These are phyloP conservation scores for Entomortierella parvispora DNA, from an alignment of 192 early-diverging fungal species.

Conservation along the genomic window DNA sequence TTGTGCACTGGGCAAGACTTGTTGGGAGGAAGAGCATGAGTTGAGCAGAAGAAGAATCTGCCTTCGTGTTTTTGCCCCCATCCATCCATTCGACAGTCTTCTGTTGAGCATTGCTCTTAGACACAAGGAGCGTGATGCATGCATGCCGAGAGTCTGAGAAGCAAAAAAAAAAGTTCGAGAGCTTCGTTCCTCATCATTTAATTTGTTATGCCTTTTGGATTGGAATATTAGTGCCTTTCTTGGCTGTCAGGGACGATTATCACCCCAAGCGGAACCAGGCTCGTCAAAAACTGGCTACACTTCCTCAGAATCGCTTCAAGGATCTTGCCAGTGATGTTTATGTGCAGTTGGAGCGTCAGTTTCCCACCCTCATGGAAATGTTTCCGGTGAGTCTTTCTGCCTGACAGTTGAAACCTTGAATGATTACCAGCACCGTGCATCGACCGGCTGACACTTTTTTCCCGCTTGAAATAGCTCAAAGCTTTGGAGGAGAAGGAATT, in stretches of 20 bases:
- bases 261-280: constrained; percentile 98
- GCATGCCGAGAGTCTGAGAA: too few species aligned
- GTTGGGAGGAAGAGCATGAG: neutral
- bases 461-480: constrained; percentile 20
- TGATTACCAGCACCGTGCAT: neutral
- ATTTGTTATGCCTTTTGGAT: neutral
- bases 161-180: neutral
- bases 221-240: constrained; percentile 72
- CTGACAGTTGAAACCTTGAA: neutral
- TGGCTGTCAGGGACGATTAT: constrained; percentile 86
- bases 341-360: constrained; percentile 75
- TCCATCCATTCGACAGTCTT: neutral
- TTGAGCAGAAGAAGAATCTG: too few species aligned
- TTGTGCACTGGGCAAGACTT: neutral
- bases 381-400: constrained; percentile 36
- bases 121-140: too few species aligned
- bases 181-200: neutral
- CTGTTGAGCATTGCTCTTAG: neutral
- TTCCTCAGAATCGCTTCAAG: constrained; percentile 87
- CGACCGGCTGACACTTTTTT: neutral
- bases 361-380: constrained; percentile 59
- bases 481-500: constrained; percentile 43
- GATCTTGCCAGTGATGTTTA: constrained; percentile 93
- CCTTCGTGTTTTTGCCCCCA: neutral
- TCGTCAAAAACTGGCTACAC: constrained; percentile 94